These are phyloP conservation scores for Colletotrichum phormii DNA, from an alignment of 2,329 filamentous ascomycete genomes.

Conservation along the genomic window DNA sequence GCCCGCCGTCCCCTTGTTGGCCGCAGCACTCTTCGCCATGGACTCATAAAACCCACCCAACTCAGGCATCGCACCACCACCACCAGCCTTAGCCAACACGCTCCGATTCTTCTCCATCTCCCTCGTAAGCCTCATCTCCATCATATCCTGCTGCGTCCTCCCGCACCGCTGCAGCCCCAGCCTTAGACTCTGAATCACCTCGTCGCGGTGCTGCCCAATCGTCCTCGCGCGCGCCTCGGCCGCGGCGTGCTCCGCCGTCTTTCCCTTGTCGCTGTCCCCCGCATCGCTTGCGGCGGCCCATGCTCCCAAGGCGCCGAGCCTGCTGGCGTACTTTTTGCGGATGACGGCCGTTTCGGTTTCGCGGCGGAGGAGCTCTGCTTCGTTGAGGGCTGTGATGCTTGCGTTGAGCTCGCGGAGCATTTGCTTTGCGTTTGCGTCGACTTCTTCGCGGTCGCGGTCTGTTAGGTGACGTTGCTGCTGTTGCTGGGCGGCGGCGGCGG, in stretches of 20 bases:
- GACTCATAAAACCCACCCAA: slow-evolving; percentile 39
- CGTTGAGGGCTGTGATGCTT: slow-evolving; percentile 82
- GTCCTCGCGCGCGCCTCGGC: slow-evolving; percentile 79
- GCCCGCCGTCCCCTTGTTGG: slow-evolving; percentile 35
- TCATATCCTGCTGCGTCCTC: slow-evolving; percentile 87
- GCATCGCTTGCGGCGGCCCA: slow-evolving; percentile 75
- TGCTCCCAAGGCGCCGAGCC: slow-evolving; percentile 72
- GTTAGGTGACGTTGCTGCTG: slow-evolving; percentile 70
- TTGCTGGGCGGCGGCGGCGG: too few relatives aligned
- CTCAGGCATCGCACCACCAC: slow-evolving; percentile 42
- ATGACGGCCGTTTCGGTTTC: slow-evolving; percentile 79
- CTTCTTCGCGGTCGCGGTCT: slow-evolving; percentile 84
- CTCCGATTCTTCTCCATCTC: slow-evolving; percentile 92
- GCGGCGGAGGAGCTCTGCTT: slow-evolving; percentile 84
- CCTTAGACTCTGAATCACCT: slow-evolving; percentile 85
- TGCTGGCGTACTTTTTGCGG: slow-evolving; percentile 74
- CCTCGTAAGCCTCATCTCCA: slow-evolving; percentile 86
- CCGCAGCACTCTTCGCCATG: slow-evolving; percentile 37
- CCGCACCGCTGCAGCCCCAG: slow-evolving; percentile 81
- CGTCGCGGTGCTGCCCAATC: slow-evolving; percentile 79
- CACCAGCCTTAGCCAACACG: slow-evolving; percentile 77
- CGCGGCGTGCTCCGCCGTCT: slow-evolving; percentile 72
- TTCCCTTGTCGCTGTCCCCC: slow-evolving; percentile 58
- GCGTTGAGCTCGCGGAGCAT: slow-evolving; percentile 87
- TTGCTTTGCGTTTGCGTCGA: slow-evolving; percentile 88